phyloP scores from a whole-genome alignment of 208 protist genomes.

The Trypanosomatidae sp. region DNA sequence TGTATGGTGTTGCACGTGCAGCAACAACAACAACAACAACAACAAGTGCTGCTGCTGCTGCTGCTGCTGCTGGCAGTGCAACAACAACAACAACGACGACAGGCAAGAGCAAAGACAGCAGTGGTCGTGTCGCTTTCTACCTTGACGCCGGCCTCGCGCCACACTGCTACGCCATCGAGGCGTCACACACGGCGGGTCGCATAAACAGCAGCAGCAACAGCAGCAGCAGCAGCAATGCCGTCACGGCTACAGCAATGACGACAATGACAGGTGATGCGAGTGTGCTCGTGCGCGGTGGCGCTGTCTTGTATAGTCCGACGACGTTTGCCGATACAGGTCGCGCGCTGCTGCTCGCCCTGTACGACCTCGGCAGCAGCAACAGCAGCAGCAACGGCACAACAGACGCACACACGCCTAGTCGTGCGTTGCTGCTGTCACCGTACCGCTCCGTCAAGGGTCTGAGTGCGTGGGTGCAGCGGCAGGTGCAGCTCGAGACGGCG shows the following conservation, averaged over 20 bases:
- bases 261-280: not conserved
- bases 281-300: not conserved
- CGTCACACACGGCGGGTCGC: not conserved
- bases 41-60: not conserved
- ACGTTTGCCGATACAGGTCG: slow-evolving; percentile 72
- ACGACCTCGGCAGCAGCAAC: slow-evolving; percentile 76
- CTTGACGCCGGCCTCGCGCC: no score
- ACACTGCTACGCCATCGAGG: not conserved
- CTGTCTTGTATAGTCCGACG: slow-evolving; percentile 18
- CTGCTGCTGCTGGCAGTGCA: not conserved
- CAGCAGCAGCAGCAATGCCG: not conserved
- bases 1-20: slow-evolving; percentile 62
- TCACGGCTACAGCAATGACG: not conserved
- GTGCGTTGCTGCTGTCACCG: slow-evolving; percentile 35
- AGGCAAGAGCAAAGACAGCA: not conserved
- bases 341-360: slow-evolving; percentile 49
- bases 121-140: not conserved
- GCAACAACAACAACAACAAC: not conserved
- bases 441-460: slow-evolving; percentile 42
- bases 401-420: no score
- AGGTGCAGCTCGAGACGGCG: slow-evolving; percentile 57
- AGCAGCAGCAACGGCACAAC: no score
- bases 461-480: slow-evolving; percentile 48
- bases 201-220: slow-evolving; percentile 2
- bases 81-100: not conserved